Percentiles rank a stretch among this genome's conserved stretches.
These are phyloP conservation scores for Biancaea sappan DNA, from an alignment of 306 rosid species.

Conservation along the genomic window DNA sequence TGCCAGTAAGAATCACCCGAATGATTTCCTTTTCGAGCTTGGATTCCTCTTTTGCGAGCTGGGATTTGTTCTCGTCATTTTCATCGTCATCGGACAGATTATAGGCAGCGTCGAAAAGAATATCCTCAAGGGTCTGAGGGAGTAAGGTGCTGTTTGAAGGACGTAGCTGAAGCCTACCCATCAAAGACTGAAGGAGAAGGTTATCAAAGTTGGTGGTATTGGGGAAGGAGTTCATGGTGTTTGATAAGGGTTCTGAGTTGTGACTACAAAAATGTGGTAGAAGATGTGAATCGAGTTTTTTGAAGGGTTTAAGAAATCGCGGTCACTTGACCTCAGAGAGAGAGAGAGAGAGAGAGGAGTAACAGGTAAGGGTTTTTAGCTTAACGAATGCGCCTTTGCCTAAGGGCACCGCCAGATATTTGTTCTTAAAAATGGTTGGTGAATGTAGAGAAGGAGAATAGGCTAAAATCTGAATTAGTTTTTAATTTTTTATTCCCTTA, in stretches of 20 bases:
- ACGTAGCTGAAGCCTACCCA: conserved; percentile 74
- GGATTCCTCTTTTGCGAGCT: conserved; percentile 32
- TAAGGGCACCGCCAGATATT: neutral
- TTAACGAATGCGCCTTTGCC: too few species aligned
- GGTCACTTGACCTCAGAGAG: neutral
- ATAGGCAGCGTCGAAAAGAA: conserved; percentile 51
- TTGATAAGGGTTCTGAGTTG: neutral
- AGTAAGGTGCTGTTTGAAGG: conserved; percentile 48
- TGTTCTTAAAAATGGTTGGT: neutral
- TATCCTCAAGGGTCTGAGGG: conserved; percentile 79
- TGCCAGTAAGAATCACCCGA: conserved; percentile 58
- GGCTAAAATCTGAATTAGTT: too few species aligned
- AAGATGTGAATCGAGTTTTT: neutral
- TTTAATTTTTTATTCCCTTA: too few species aligned
- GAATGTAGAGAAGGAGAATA: too few species aligned
- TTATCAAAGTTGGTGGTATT: conserved; percentile 56
- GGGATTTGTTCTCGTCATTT: conserved; percentile 38
- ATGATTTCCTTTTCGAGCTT: conserved; percentile 73
- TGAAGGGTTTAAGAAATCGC: conserved; percentile 32
- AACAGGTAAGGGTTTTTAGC: neutral
- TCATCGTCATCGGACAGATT: conserved; percentile 43
- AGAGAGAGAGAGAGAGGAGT: neutral
- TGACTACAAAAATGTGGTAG: neutral
- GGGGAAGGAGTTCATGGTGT: conserved; percentile 53
- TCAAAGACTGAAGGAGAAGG: conserved; percentile 66